Evolutionary conservation across 1,139 yeast species (phyloP).

Genomic region (Sugiyamaella novakii): DNA sequence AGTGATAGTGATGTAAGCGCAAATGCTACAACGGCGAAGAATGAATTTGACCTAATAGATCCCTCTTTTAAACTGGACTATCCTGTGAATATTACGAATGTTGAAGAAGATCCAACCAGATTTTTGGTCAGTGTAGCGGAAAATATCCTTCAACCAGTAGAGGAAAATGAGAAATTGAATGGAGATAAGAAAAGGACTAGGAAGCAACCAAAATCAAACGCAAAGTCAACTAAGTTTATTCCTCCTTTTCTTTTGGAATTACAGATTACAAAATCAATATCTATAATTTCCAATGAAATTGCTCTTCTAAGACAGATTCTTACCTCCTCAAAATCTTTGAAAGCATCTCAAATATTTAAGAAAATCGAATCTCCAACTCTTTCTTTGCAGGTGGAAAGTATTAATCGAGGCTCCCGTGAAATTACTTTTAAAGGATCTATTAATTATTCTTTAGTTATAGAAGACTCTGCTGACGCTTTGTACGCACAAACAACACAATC

Average conservation of each 20-base stretch:
- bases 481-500: slow-evolving; percentile 21
- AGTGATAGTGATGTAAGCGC: not conserved
- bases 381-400: slow-evolving; percentile 8
- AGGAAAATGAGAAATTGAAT: not conserved
- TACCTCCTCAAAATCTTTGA: slow-evolving; percentile 6
- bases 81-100: slow-evolving; percentile 7
- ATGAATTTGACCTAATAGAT: not conserved
- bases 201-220: not conserved
- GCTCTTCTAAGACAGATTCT: slow-evolving; percentile 10
- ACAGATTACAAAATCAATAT: slow-evolving; percentile 15
- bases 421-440: slow-evolving; percentile 20
- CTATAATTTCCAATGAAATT: slow-evolving; percentile 12
- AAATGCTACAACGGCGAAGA: not conserved
- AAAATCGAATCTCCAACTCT: slow-evolving; percentile 12
- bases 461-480: slow-evolving; percentile 21
- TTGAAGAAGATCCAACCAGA: slow-evolving; percentile 14
- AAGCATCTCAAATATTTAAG: slow-evolving; percentile 11
- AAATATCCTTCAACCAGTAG: not conserved
- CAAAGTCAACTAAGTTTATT: not conserved
- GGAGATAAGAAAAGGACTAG: slow-evolving; percentile 2
- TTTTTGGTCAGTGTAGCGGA: slow-evolving; percentile 11
- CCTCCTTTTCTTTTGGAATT: slow-evolving; percentile 16
- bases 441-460: slow-evolving; percentile 22
- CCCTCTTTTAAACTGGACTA: not conserved
- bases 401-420: not conserved